These are phyloP conservation scores for Lentinula novae-zelandiae DNA, from an alignment of 1,284 basidiomycete genomes.

Conservation along the genomic window DNA sequence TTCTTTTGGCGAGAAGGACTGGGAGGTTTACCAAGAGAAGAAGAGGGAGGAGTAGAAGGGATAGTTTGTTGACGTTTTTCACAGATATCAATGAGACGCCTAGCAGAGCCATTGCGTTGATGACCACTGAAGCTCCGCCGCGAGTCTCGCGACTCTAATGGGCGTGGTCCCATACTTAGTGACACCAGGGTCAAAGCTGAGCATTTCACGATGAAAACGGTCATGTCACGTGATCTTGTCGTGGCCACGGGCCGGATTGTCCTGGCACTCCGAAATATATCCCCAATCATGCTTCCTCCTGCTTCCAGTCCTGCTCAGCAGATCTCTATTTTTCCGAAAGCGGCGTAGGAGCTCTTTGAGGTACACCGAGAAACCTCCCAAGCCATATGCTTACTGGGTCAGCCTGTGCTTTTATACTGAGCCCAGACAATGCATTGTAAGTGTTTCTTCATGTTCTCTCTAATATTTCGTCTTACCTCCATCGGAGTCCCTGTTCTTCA, in stretches of 20 bases:
- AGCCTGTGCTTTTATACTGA: neutral
- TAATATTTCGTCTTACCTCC: neutral
- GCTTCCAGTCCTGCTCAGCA: neutral
- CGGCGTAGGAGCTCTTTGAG: neutral
- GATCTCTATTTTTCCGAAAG: neutral
- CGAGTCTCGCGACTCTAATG: neutral
- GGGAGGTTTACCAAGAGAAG: slow-evolving; percentile 13
- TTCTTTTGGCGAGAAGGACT: slow-evolving; percentile 23
- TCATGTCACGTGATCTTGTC: neutral
- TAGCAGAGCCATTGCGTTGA: slow-evolving; percentile 27
- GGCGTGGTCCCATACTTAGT: neutral
- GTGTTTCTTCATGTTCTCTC: neutral
- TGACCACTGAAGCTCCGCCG: slow-evolving; percentile 1
- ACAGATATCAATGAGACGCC: slow-evolving; percentile 39
- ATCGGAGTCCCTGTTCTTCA: neutral
- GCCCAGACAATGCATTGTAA: slow-evolving; percentile 1
- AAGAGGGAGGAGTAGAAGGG: slow-evolving; percentile 22
- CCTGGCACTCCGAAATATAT: neutral
- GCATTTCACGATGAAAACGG: neutral
- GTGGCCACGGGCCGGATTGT: neutral
- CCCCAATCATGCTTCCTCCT: neutral
- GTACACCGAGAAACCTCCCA: neutral
- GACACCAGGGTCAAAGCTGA: neutral
- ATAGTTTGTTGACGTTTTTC: slow-evolving; percentile 22
- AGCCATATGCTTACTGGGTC: neutral